Base-by-base conservation (phyloP, 768 basidiomycete genomes). In the Tylopilus balloui region DNA sequence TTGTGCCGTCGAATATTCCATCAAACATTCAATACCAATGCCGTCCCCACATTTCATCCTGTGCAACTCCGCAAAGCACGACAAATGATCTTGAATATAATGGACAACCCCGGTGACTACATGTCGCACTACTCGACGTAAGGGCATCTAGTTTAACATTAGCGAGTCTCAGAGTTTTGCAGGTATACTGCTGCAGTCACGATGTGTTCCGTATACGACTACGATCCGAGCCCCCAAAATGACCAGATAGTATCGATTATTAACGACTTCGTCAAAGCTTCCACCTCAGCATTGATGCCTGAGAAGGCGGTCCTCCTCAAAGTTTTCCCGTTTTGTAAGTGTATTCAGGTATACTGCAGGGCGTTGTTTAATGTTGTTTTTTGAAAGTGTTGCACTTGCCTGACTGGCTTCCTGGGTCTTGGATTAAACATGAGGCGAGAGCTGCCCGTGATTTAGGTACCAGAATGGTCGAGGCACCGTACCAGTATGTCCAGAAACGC, bases 161-260 rank as follows among this genome's bases (percentile, higher is more conserved):
- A 38, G 13, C 19, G 20, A 42, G 14, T 27, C 41, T 51, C 9
- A 43, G 3, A 6, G 4, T n/a, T 19, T 7, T 24, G 14, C 19
- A 72, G 72, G 25, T 55, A 65, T 29, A 56, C 71, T 15, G 66
- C 60, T 55, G 47, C 69, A 57, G 68, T 72, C 34, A 53, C 61
- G 4, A 50, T 62, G 36, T 31, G 37, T 15, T 47, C 46, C 10
- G 8, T 57, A 38, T 55, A 59, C 21, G 64, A 51, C 50, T 62
- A 62, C 9, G 56, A 62, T 23, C 53, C 57, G 23, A 52, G 20
- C 13, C 54, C 51, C 13, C 41, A 6, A 8, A 32, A 51, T 23
- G 60, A 61, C 27, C 36, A 36, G 7, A 61, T 58, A 40, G 60
- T 61, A 23, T 46, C 45, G 2, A 41, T 47, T 13, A 48, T 59